These are phyloP conservation scores for Podaxis mareebaensis DNA, from an alignment of 768 basidiomycete genomes.

Conservation along the genomic window DNA sequence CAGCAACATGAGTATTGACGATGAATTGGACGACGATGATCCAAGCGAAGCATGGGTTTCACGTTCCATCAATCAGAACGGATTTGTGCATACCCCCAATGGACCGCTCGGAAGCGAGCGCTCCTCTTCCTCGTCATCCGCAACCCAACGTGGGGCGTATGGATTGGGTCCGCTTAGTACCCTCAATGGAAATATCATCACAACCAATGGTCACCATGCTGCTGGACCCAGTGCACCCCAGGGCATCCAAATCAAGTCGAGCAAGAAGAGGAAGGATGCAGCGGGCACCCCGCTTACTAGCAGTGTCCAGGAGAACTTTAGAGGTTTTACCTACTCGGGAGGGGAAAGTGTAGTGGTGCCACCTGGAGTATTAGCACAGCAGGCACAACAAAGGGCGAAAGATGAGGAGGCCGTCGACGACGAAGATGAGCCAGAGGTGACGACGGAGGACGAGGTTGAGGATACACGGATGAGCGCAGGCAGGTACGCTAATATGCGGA, in stretches of 20 bases:
- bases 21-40: slow-evolving; percentile 47
- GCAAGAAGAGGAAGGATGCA: slow-evolving; percentile 41
- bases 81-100: slow-evolving; percentile 58
- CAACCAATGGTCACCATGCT: slow-evolving; percentile 19
- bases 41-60: slow-evolving; percentile 70
- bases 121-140: slow-evolving; percentile 12
- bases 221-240: slow-evolving; percentile 21
- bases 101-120: slow-evolving; percentile 73
- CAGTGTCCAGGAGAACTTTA: slow-evolving; percentile 95
- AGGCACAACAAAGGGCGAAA: slow-evolving; percentile 32
- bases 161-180: slow-evolving; percentile 11
- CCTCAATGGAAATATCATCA: slow-evolving; percentile 2
- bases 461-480: slow-evolving; percentile 65
- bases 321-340: slow-evolving; percentile 88
- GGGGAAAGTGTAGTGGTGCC: slow-evolving; percentile 62
- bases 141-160: background rate
- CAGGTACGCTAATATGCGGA: slow-evolving; percentile 61
- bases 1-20: slow-evolving; percentile 58
- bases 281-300: slow-evolving; percentile 76
- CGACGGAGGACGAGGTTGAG: slow-evolving; percentile 78
- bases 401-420: slow-evolving; percentile 59
- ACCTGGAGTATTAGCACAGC: slow-evolving; percentile 12
- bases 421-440: slow-evolving; percentile 47
- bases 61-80: slow-evolving; percentile 8
- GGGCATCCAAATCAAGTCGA: slow-evolving; percentile 55